phyloP scores from a whole-genome alignment of 257 asterid species.

The Fraxinus pennsylvanica region DNA sequence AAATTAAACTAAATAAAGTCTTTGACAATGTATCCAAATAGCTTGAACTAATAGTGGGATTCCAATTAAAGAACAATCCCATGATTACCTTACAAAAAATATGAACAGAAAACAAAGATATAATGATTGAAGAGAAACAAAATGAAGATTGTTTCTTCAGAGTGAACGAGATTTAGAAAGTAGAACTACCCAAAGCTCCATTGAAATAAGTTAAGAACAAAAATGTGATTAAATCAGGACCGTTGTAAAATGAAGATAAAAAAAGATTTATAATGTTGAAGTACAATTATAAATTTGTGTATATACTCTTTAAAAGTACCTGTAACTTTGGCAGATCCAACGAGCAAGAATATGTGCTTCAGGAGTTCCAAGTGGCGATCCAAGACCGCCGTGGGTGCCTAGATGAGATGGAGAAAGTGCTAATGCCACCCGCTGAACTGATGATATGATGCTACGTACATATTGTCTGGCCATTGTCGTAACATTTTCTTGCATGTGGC shows the following conservation, averaged over 20 bases:
- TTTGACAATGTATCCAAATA: too few relatives aligned
- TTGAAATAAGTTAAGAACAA: background rate
- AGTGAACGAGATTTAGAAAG: background rate
- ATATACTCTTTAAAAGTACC: conserved; percentile 33
- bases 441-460: conserved; percentile 83
- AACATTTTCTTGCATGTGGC: conserved; percentile 83
- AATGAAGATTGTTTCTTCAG: background rate
- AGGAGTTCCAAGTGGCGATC: conserved; percentile 70
- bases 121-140: background rate
- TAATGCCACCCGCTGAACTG: conserved; percentile 85
- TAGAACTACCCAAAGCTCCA: background rate
- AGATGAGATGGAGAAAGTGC: conserved; percentile 78
- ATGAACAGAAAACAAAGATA: background rate
- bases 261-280: background rate
- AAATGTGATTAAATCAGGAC: background rate
- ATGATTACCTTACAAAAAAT: background rate
- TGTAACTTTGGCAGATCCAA: conserved; percentile 86
- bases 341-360: conserved; percentile 78
- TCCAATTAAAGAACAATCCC: background rate
- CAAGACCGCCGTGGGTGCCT: conserved; percentile 59
- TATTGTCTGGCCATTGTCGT: conserved; percentile 85
- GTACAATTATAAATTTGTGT: background rate
- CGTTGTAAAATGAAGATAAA: background rate
- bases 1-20: too few relatives aligned
- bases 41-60: too few relatives aligned